A percentile compares a stretch with the other conserved stretches of the same genome.
Evolutionary conservation across 345 rosid species (phyloP).

Genomic region (Dovyalis caffra): DNA sequence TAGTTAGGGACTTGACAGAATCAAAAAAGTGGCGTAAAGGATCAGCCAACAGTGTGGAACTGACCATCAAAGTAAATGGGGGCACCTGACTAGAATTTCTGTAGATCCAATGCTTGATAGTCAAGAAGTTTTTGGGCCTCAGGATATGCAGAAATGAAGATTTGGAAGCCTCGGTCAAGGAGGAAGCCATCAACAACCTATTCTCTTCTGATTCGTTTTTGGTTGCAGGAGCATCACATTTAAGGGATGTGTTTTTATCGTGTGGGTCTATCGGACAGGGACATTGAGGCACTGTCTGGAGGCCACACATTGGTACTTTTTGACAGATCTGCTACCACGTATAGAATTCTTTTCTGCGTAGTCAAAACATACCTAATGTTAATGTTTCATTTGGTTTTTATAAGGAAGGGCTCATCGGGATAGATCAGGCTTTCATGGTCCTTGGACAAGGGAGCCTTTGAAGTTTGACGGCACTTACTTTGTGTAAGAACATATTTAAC

Average conservation of each 20-base stretch:
- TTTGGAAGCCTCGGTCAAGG: conserved; percentile 94
- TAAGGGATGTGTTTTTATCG: conserved; percentile 72
- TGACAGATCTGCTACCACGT: too few relatives aligned
- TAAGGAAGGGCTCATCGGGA: conserved; percentile 81
- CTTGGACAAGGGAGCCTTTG: conserved; percentile 81
- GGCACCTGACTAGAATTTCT: conserved; percentile 80
- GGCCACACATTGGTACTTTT: conserved; percentile 72
- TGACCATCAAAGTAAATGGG: conserved; percentile 51
- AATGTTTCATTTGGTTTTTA: conserved; percentile 3
- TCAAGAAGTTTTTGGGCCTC: conserved; percentile 80
- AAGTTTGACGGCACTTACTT: conserved; percentile 84
- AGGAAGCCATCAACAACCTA: conserved; percentile 71
- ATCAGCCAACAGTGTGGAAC: conserved; percentile 85
- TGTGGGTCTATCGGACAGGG: conserved; percentile 86
- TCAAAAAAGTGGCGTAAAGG: conserved; percentile 78
- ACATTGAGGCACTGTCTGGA: conserved; percentile 89
- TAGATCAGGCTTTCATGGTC: conserved; percentile 75
- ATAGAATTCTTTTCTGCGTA: background rate
- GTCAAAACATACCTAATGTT: background rate
- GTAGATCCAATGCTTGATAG: conserved; percentile 52
- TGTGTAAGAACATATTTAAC: conserved; percentile 40
- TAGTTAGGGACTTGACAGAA: conserved; percentile 55
- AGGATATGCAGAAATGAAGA: conserved; percentile 90
- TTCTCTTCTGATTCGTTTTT: conserved; percentile 20
- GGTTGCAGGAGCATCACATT: conserved; percentile 51